Conservation (phyloP, 2,329 filamentous ascomycete species). For the Colletotrichum sp. region DNA sequence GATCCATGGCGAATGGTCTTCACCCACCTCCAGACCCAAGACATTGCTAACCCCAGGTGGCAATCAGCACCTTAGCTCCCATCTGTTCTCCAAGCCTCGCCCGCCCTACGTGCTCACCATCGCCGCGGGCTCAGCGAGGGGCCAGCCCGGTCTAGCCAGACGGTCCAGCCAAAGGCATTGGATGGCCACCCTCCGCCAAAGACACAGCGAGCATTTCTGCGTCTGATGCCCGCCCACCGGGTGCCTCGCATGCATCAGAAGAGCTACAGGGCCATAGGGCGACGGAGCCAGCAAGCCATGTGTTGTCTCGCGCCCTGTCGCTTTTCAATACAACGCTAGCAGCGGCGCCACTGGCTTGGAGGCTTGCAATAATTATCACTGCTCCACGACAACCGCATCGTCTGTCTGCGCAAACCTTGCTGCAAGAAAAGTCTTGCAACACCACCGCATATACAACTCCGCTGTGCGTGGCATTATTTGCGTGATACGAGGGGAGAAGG, state of each 20-base stretch:
- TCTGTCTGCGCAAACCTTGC: neutral
- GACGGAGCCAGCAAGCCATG: neutral
- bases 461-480: neutral
- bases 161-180: neutral
- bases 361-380: neutral
- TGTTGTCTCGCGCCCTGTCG: constrained; percentile 4
- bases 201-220: neutral
- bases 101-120: neutral
- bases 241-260: neutral
- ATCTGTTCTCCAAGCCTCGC: neutral
- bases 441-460: neutral
- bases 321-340: constrained; percentile 14
- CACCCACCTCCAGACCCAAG: neutral
- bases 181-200: constrained; percentile 8
- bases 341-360: constrained; percentile 13
- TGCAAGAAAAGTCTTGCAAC: neutral
- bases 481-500: neutral
- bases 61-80: neutral
- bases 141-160: neutral
- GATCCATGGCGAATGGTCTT: neutral
- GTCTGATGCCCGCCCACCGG: neutral
- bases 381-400: neutral
- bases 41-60: neutral
- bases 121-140: neutral
- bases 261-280: neutral